Evolutionary conservation across 306 rosid species (phyloP), one percentile per base, ranked within the genome.

Genomic region (Citrullus colocynthis): DNA sequence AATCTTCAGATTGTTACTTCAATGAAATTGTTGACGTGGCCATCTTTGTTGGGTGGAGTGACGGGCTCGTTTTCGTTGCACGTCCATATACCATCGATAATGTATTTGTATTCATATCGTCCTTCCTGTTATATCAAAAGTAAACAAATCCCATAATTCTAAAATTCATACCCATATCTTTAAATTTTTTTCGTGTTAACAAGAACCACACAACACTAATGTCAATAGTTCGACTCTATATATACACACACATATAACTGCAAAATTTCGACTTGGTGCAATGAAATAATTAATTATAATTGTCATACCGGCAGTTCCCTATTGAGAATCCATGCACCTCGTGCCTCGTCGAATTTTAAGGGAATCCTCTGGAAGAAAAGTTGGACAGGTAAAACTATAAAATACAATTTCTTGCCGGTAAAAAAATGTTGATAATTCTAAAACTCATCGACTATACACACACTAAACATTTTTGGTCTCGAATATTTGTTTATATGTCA

Each of bases 51-150:
- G 84, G 89, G 88, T 75, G 85, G 81, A 76, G 90, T 82, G 59
- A 88, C 44, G 17, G 42, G 90, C 82, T 90, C 92, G 21, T 80
- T 4, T 20, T 79, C 73, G 48, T 86, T 92, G 87, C 79, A 78
- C 20, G 52, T 86, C 99, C 99, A 96, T 78, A 80, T 80, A 59
- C 98, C 99, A 82, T 96, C 90, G 77, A 92, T 81, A 30, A 96
- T 85, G 85, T 92, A 96, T 89, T 96, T 96, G 84, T 96, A 96
- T 87, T 96, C 99, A 1, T 91, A 96, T 52, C n/a, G 81, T 80
- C 99, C 99, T 87, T 92, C 98, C 99, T 96, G 87, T 82, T 59
- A 82, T 66, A 69, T 34, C 9, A 34, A 10, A 32, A 11, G 2
- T 28, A 74, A 74, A 51, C 48, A 51, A 73, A 30, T 7, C 4